Evolutionary conservation across 2,329 filamentous ascomycete genomes (phyloP).

Genomic region (Colletotrichum simmondsii): DNA sequence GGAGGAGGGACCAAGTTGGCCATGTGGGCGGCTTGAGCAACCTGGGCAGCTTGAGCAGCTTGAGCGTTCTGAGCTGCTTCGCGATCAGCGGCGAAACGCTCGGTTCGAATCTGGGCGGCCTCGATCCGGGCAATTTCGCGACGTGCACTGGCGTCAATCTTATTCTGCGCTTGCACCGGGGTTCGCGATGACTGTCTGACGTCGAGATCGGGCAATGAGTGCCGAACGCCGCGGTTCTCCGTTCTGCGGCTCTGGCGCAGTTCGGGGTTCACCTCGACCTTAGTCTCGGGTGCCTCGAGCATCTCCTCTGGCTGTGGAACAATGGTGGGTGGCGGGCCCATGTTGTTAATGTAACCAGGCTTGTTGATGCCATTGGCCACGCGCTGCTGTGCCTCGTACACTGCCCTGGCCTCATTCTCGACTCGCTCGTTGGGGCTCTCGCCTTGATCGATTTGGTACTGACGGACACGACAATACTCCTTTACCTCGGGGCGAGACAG

Average conservation of each 20-base stretch:
- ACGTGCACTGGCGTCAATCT: constrained; percentile 60
- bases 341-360: constrained; percentile 14
- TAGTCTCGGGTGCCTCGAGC: constrained; percentile 22
- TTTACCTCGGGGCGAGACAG: constrained; percentile 68
- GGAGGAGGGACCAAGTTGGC: neutral
- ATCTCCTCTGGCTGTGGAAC: constrained; percentile 34
- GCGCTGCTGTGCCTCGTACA: constrained; percentile 60
- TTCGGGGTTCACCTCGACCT: constrained; percentile 44
- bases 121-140: constrained; percentile 65
- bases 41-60: constrained; percentile 45
- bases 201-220: constrained; percentile 48
- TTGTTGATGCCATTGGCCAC: constrained; percentile 47
- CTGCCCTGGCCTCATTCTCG: constrained; percentile 63
- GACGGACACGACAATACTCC: constrained; percentile 71
- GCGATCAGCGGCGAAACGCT: constrained; percentile 56
- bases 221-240: constrained; percentile 45
- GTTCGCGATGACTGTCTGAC: constrained; percentile 48
- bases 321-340: constrained; percentile 20
- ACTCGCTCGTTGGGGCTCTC: constrained; percentile 60
- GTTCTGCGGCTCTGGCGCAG: constrained; percentile 56
- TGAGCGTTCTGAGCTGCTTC: constrained; percentile 45
- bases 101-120: constrained; percentile 61
- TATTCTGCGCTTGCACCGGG: constrained; percentile 51
- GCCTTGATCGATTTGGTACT: constrained; percentile 65
- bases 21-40: constrained; percentile 38